These are phyloP conservation scores for Skeletonema grethae DNA, from an alignment of 108 stramenopile genomes.

Conservation along the genomic window DNA sequence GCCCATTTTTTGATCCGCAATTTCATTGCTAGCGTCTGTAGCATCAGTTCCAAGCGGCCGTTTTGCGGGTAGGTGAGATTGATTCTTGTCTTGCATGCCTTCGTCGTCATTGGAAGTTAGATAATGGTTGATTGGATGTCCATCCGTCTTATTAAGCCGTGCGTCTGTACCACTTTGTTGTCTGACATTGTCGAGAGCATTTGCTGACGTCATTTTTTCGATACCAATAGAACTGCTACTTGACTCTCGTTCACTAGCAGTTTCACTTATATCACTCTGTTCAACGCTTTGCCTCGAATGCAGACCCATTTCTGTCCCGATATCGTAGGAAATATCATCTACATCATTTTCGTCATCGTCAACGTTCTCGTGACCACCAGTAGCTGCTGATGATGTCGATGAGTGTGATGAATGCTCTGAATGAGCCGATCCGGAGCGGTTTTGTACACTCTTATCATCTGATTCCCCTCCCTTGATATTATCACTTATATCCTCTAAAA, in stretches of 20 bases:
- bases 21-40: not conserved
- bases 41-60: not conserved
- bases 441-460: not conserved
- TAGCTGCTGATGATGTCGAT: not conserved
- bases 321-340: not conserved
- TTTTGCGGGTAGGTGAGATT: not conserved
- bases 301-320: not conserved
- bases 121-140: not conserved
- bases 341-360: constrained; percentile 1
- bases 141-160: not conserved
- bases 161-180: not conserved
- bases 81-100: not conserved
- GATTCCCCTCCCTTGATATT: not conserved
- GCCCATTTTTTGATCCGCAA: not conserved
- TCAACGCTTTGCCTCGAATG: not conserved
- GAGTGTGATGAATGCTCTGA: not conserved
- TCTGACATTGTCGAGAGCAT: not conserved
- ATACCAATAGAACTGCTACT: not conserved
- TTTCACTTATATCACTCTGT: not conserved
- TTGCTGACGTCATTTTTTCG: not conserved
- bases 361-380: not conserved
- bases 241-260: not conserved
- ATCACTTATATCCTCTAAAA: not conserved
- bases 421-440: not conserved
- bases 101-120: not conserved